Conservation (phyloP, 257 asterid genomes). For the Solanum sitiens region DNA sequence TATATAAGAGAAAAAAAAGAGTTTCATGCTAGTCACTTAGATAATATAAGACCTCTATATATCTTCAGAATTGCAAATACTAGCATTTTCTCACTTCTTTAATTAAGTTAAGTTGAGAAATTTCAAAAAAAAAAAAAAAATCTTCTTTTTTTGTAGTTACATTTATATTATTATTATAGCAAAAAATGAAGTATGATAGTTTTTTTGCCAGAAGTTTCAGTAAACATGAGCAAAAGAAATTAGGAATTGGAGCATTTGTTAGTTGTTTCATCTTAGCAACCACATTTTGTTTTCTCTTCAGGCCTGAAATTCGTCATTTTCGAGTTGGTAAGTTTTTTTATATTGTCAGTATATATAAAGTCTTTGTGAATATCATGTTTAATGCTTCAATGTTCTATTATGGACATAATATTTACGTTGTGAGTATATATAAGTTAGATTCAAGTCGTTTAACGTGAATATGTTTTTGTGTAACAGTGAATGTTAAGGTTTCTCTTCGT, state of each 20-base stretch:
- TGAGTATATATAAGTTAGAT: not conserved
- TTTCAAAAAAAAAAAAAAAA: not conserved
- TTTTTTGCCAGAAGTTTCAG: constrained; percentile 27
- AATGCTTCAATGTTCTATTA: not conserved
- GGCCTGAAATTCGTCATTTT: constrained; percentile 2
- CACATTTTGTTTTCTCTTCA: constrained; percentile 17
- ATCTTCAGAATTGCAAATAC: not conserved
- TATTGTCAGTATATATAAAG: not conserved
- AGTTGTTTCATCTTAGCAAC: constrained; percentile 25
- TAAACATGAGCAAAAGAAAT: constrained; percentile 18
- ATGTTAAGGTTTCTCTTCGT: not conserved
- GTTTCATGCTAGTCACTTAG: not conserved
- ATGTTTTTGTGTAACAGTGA: not conserved
- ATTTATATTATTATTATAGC: not conserved
- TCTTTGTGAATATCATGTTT: not conserved
- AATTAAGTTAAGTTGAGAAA: not conserved
- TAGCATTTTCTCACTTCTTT: not conserved
- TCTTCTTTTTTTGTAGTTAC: not conserved
- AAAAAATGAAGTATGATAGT: constrained; percentile 12
- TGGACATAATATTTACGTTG: not conserved
- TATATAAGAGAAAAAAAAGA: not conserved
- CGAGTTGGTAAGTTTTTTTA: not conserved
- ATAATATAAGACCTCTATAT: not conserved
- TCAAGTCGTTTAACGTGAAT: not conserved
- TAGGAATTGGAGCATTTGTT: constrained; percentile 24